Evolutionary conservation across 2,329 filamentous ascomycete genomes (phyloP), one percentile per base, ranked within the genome.

Genomic region (Cytospora schulzeri): DNA sequence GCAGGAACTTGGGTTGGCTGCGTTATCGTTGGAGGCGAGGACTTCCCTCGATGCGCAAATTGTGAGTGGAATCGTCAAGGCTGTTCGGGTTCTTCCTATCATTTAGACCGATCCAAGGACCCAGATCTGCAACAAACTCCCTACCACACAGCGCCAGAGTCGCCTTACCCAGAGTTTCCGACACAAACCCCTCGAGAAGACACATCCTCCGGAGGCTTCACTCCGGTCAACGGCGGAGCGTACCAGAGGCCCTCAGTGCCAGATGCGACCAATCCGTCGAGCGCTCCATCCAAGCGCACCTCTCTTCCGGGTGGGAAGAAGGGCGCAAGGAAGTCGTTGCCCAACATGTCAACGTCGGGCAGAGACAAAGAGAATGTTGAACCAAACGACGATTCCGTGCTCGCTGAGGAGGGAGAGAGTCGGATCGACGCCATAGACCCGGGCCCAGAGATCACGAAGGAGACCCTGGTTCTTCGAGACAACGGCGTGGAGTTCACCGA

Each of bases 401-500:
- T 35, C 19, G 38, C 66, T 51, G 57, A 66, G 17, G 35, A 64
- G 29, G 60, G 51, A 5, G 24, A 67, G 54, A 26, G 67, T 59
- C 45, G 52, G 38, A n/a, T 56, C 17, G 60, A 62, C 19, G 55
- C 54, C 15, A 54, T 17, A 6, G 65, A 69, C 2, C 67, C 72
- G 2, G 67, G 66, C 26, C 66, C 71, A 5, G 79, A 80, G 33
- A 85, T 86, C 63, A 84, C 76, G 9, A 76, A 74, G 35, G 76
- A 77, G 0, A 80, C 71, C 2, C 74, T 87, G 14, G 69, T 75
- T 6, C 74, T 87, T 6, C 77, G 73, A 31, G 76, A 87, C 62
- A 76, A 87, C 61, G 83, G 83, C 55, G 73, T 69, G 9, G 72
- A 81, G 5, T 84, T 83, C 55, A 81, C 79, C 0, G 80, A 80